Conservation (phyloP, 257 asterid species). For the Nicotiana undulata region DNA sequence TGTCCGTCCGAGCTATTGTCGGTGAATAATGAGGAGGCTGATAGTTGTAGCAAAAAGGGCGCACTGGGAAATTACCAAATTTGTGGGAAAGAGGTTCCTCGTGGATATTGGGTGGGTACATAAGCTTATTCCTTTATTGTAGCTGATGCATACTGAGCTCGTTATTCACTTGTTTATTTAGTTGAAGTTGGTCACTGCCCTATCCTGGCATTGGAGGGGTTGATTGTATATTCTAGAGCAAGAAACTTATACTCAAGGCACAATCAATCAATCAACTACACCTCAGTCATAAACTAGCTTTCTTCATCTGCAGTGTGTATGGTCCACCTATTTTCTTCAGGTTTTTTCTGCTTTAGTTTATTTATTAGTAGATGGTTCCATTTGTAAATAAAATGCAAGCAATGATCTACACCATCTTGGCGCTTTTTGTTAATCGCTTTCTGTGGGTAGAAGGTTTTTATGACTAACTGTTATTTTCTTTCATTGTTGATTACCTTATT, state of each 20-base stretch:
- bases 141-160: background rate
- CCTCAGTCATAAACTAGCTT: background rate
- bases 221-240: background rate
- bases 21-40: slow-evolving; percentile 23
- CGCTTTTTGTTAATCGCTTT: background rate
- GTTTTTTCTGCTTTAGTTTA: background rate
- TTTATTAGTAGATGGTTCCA: background rate
- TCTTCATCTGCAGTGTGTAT: background rate
- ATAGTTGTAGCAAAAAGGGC: slow-evolving; percentile 31
- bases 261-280: background rate
- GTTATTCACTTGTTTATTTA: background rate
- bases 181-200: background rate
- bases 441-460: too few species aligned
- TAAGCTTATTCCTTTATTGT: background rate
- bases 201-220: background rate
- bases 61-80: slow-evolving; percentile 45
- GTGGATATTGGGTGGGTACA: slow-evolving; percentile 89
- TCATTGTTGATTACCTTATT: too few species aligned
- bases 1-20: slow-evolving; percentile 27
- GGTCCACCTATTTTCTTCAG: background rate
- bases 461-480: too few species aligned
- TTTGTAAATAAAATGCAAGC: background rate
- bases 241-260: background rate
- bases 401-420: background rate
- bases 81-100: slow-evolving; percentile 91